phyloP scores from a whole-genome alignment of 2,329 filamentous ascomycete species.

The Stylonectria norvegica region DNA sequence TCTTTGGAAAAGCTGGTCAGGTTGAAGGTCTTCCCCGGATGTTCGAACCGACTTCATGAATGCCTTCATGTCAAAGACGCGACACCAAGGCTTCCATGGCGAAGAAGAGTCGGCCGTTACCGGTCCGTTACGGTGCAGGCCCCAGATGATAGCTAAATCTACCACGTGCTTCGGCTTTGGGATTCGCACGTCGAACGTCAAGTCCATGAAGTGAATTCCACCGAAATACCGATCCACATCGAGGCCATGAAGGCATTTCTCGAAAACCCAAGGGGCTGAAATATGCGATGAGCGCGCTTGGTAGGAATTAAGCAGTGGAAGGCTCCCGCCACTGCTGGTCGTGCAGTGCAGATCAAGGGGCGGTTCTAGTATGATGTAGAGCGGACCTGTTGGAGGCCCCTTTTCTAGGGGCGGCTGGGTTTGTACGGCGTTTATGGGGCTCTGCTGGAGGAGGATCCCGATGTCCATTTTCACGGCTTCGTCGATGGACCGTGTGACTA shows the following conservation, averaged over 20 bases:
- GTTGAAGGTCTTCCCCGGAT: background rate
- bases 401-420: background rate
- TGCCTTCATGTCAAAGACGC: slow-evolving; percentile 12
- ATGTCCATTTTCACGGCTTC: slow-evolving; percentile 11
- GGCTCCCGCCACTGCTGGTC: slow-evolving; percentile 7
- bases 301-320: slow-evolving; percentile 17
- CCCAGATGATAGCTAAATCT: slow-evolving; percentile 18
- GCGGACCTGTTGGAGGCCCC: slow-evolving; percentile 11
- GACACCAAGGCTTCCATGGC: slow-evolving; percentile 18
- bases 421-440: slow-evolving; percentile 11
- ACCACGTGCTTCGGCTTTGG: background rate
- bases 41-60: slow-evolving; percentile 10
- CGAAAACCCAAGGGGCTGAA: slow-evolving; percentile 18
- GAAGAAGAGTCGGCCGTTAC: background rate
- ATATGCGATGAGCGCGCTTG: slow-evolving; percentile 10
- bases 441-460: slow-evolving; percentile 16
- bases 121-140: slow-evolving; percentile 9
- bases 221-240: slow-evolving; percentile 13
- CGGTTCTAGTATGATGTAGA: slow-evolving; percentile 16
- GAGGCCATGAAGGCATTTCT: slow-evolving; percentile 7
- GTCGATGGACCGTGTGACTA: slow-evolving; percentile 2
- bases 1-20: slow-evolving; percentile 10
- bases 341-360: background rate
- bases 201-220: slow-evolving; percentile 18
- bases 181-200: background rate